Percentiles rank a stretch among this genome's conserved stretches.
phyloP scores from a whole-genome alignment of 306 rosid genomes.

The Quercus dentata region DNA sequence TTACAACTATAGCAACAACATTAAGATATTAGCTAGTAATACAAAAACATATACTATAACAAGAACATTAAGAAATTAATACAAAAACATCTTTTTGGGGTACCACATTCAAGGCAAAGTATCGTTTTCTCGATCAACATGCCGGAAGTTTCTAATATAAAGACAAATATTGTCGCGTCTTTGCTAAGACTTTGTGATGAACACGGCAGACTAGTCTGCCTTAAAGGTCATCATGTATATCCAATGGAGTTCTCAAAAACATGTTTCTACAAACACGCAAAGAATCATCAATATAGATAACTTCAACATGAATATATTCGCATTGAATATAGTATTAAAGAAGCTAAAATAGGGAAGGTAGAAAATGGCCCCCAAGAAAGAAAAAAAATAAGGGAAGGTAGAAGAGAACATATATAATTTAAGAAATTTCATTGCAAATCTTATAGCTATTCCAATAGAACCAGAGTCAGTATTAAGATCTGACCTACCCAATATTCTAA shows the following conservation, averaged over 20 bases:
- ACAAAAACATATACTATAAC: constrained; percentile 13
- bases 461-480: constrained; percentile 22
- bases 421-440: neutral
- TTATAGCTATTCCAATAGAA: constrained; percentile 14
- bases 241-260: constrained; percentile 18
- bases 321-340: neutral
- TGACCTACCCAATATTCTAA: constrained; percentile 67
- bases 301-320: neutral
- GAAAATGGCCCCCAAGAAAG: neutral
- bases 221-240: constrained; percentile 5
- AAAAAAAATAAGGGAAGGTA: neutral
- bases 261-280: constrained; percentile 44
- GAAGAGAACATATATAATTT: constrained; percentile 8
- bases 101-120: too few relatives aligned
- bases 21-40: constrained; percentile 16
- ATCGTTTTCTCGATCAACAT: too few relatives aligned
- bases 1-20: constrained; percentile 21
- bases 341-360: neutral
- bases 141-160: neutral
- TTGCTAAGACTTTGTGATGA: neutral
- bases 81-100: constrained; percentile 9
- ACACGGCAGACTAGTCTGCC: constrained; percentile 16
- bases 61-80: constrained; percentile 25
- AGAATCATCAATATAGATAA: constrained; percentile 12
- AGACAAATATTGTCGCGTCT: constrained; percentile 17